Conservation (phyloP, 2,329 filamentous ascomycete species). For the Camillea tinctor region DNA sequence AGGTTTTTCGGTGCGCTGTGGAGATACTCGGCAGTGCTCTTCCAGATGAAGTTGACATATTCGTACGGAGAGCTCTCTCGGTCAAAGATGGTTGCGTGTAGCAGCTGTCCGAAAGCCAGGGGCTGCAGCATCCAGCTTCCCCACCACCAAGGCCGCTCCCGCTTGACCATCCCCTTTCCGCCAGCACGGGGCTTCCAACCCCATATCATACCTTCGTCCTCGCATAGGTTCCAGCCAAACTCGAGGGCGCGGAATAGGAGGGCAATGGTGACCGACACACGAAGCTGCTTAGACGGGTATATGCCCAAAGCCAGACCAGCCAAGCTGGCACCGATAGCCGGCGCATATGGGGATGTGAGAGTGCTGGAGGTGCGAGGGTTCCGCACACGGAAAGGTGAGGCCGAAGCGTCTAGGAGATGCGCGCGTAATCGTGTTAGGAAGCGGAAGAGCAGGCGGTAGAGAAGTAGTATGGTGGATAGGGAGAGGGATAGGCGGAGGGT, state of each 20-base stretch:
- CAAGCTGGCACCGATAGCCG: slow-evolving; percentile 85
- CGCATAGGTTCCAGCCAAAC: slow-evolving; percentile 79
- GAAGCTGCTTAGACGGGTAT: slow-evolving; percentile 59
- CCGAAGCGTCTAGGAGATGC: slow-evolving; percentile 77
- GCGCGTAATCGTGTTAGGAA: slow-evolving; percentile 80
- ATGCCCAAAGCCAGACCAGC: slow-evolving; percentile 82
- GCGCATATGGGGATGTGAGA: slow-evolving; percentile 80
- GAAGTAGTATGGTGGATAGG: slow-evolving; percentile 78
- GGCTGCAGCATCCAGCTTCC: slow-evolving; percentile 82
- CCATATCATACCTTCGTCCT: slow-evolving; percentile 70
- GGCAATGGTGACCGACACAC: slow-evolving; percentile 80
- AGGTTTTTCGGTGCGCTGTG: slow-evolving; percentile 69
- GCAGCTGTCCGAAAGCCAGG: slow-evolving; percentile 70
- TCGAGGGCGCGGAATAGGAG: slow-evolving; percentile 78
- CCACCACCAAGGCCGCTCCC: slow-evolving; percentile 76
- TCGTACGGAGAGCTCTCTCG: slow-evolving; percentile 57
- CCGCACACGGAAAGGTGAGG: slow-evolving; percentile 74
- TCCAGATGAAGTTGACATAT: slow-evolving; percentile 57
- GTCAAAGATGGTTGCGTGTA: slow-evolving; percentile 76
- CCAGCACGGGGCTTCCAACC: slow-evolving; percentile 42
- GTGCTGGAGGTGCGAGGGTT: slow-evolving; percentile 75
- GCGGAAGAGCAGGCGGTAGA: slow-evolving; percentile 85
- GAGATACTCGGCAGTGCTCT: slow-evolving; percentile 76
- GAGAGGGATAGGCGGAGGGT: slow-evolving; percentile 78
- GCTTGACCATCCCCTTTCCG: slow-evolving; percentile 52